These are phyloP conservation scores for Gaertneriomyces sp. DNA, from an alignment of 192 early-diverging fungal species.

Conservation along the genomic window DNA sequence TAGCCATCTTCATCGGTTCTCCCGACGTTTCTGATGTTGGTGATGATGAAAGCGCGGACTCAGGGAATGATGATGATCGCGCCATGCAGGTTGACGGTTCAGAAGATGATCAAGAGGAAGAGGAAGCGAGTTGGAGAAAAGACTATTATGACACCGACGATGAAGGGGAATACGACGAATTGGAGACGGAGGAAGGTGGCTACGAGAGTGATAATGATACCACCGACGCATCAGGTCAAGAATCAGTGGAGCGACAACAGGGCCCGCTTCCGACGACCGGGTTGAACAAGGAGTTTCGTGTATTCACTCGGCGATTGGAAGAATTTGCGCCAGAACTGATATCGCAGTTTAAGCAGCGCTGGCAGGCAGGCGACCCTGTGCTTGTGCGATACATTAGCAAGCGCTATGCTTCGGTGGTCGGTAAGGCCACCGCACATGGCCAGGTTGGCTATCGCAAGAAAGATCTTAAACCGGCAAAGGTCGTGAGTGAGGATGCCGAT, in stretches of 20 bases:
- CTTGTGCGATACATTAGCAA: slow-evolving; percentile 39
- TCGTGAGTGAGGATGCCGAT: slow-evolving; percentile 18
- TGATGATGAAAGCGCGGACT: not conserved
- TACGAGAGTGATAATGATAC: slow-evolving; percentile 12
- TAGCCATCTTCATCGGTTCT: slow-evolving; percentile 17
- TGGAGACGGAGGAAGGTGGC: slow-evolving; percentile 9
- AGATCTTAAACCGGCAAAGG: slow-evolving; percentile 4
- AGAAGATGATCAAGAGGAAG: slow-evolving; percentile 7
- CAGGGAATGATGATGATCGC: slow-evolving; percentile 16
- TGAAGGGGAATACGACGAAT: slow-evolving; percentile 7
- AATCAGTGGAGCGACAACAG: slow-evolving; percentile 2
- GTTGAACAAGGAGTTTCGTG: slow-evolving; percentile 15
- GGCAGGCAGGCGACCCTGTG: slow-evolving; percentile 25
- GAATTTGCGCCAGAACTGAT: slow-evolving; percentile 16
- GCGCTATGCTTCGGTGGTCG: slow-evolving; percentile 27
- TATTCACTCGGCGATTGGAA: slow-evolving; percentile 31
- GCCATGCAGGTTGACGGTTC: slow-evolving; percentile 3
- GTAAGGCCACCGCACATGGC: slow-evolving; percentile 14
- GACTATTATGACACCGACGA: slow-evolving; percentile 29
- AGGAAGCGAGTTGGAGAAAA: slow-evolving; percentile 23
- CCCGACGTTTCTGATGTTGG: slow-evolving; percentile 19
- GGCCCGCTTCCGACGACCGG: not conserved
- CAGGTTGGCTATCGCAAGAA: slow-evolving; percentile 16
- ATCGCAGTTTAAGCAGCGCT: slow-evolving; percentile 21
- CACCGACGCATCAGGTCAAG: not conserved